Evolutionary conservation across 2,329 filamentous ascomycete genomes (phyloP), one percentile per base, ranked within the genome.

Genomic region (Venturia aucupariae): DNA sequence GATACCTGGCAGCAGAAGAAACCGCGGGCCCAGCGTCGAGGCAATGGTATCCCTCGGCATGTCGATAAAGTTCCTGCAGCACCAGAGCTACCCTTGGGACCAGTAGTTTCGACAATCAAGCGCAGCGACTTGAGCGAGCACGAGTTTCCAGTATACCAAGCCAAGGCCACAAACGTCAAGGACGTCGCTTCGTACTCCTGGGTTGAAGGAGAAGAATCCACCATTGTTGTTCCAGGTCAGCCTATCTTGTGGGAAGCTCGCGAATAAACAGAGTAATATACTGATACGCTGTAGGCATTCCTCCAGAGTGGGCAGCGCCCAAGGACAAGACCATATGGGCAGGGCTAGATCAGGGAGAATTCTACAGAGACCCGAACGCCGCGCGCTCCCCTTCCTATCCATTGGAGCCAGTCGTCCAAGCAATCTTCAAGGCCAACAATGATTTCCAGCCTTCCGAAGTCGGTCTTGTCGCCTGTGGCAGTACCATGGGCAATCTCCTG

Each of bases 401-500:
- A 0, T 74, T 81, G 24, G 81, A 84, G 64, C 79, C 84, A 0
- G 75, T 79, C 0, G 75, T 84, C 7, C 68, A 74, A 62, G 75
- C 80, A 2, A 66, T 81, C 1, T 63, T 84, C 1, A 70, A 69
- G 1, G 73, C 77, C 0, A 67, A 72, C 1, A 76, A 79, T 61
- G 44, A 70, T 1, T 68, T 73, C 2, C 63, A 68, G 0, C 32
- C 57, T 7, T 24, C 32, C n/a, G 66, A 69, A 0, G 68, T 86
- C 41, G 82, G 89, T 68, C 68, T 90, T 2, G 77, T 86, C 39
- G 83, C 78, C 0, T 90, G 86, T 65, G 79, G 79, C 0, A 87
- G 81, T 67, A 87, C 84, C 0, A 66, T 89, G 0, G 82, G 84
- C 0, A 86, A 83, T 69, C 78, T 90, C 0, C 73, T 88, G 0